Evolutionary conservation across 768 basidiomycete species (phyloP), one percentile per base, ranked within the genome.

Genomic region (Fomitopsis serialis): DNA sequence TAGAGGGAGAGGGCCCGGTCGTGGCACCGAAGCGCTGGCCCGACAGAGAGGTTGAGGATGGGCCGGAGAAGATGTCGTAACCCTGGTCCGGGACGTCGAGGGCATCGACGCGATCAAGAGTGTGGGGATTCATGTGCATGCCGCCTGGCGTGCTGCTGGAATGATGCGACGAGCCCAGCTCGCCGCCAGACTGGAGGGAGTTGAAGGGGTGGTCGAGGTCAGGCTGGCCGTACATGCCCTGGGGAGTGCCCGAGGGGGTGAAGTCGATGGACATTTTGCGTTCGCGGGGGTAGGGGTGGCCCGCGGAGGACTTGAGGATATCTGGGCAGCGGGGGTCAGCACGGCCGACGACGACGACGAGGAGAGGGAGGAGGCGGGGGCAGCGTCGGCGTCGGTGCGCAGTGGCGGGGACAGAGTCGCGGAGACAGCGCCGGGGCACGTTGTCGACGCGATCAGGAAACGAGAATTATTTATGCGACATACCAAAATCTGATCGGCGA

Each of bases 1-100:
- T 73, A n/a, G 84, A 85, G 7, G 84, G 82, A 22, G 84, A 82
- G 0, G 86, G 86, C 48, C 85, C 84, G 29, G 83, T 82, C 72
- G 85, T 86, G 42, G 82, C 74, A 55, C 84, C 81, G 70, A 88
- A 88, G 61, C 85, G 81, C 54, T 79, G 74, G 43, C 79, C 77
- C 47, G 71, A 68, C 64, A 82, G 81, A 7, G 79, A 70, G 57
- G 60, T 47, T 37, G 61, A 55, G 56, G 54, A 65, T 45, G 76
- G 72, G 66, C 72, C 74, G 53, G 78, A 73, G 68, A 87, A 88
- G 48, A 89, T 67, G 66, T 85, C 81, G 69, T 87, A 90, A 56
- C 70, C 69, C 55, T 85, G 82, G 60, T 87, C 85, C 47, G 74
- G 57, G 58, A 74, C 69, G 60, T 78, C 84, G 66, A 83, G 74